Evolutionary conservation across 345 rosid genomes (phyloP), one percentile per base, ranked within the genome.

Genomic region (Sisymbrium irio): DNA sequence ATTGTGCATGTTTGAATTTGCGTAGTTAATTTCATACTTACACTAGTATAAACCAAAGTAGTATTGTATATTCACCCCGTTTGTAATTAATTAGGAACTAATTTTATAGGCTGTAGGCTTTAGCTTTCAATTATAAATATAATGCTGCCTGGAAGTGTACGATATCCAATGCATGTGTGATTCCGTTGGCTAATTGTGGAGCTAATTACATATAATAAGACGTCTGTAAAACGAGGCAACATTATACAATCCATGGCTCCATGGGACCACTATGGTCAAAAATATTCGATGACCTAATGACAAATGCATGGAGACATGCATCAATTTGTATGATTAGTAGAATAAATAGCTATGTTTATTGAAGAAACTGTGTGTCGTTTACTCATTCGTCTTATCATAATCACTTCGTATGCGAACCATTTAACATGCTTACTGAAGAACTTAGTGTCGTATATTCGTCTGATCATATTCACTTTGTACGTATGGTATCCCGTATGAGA

Each of bases 241-340:
- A 65, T 65, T n/a, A 20, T 39, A 46, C 36, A 65, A 50, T 50
- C 14, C 30, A 28, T 50, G 56, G 53, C 55, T 40, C 11, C 33
- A 61, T 36, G 14, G 47, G 58, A 4, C 59, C 65, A 37, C 50
- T 42, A 25, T 45, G 50, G 59, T 56, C 4, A 44, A 57, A 18
- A 14, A 45, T 73, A 73, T 65, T 65, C 66, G 50, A 57, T 50
- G 27, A 59, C 13, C 25, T 39, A 50, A 28, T 49, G 67, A 49
- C 68, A 67, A 74, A 50, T 40, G 56, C 45, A 59, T 67, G 13
- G 45, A 28, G 62, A 67, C 68, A 67, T 14, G 9, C 28, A 22
- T 22, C 1, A 1, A 15, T 20, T 13, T 27, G 42, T 49, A 14
- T 65, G 14, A 14, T 65, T 46, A 58, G 47, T 37, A 45, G 56